A percentile compares a stretch with the other conserved stretches of the same genome.
Evolutionary conservation across 495 filamentous ascomycete species (phyloP).

Genomic region (Trichodelitschia bisporula): DNA sequence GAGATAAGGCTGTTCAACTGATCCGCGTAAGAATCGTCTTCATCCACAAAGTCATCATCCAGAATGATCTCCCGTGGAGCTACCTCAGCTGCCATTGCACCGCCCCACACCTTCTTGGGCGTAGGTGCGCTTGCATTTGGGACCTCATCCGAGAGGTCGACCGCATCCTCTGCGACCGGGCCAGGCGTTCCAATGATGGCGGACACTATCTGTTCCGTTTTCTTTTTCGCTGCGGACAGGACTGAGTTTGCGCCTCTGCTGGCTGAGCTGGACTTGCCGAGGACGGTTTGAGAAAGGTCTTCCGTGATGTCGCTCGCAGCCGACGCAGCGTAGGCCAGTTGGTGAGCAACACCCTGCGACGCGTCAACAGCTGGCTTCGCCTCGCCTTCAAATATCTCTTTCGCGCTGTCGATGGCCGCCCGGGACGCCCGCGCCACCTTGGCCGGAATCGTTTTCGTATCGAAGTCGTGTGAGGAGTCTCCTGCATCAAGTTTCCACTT

Average conservation of each 20-base stretch:
- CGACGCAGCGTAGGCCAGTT: constrained; percentile 1
- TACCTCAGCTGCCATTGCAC: constrained; percentile 27
- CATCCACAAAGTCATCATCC: constrained; percentile 26
- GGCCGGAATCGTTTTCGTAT: constrained; percentile 25
- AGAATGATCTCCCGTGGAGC: constrained; percentile 24
- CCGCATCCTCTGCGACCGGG: constrained; percentile 1
- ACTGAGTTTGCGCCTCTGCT: not conserved
- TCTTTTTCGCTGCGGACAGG: constrained; percentile 4
- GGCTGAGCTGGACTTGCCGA: too few relatives aligned
- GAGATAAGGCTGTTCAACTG: constrained; percentile 25
- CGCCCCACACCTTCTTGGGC: constrained; percentile 24
- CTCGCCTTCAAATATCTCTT: constrained; percentile 1
- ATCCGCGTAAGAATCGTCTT: constrained; percentile 21
- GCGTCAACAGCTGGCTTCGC: constrained; percentile 1
- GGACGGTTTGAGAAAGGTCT: too few relatives aligned
- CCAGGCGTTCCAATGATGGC: constrained; percentile 4
- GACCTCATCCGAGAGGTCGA: not conserved
- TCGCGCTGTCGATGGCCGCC: constrained; percentile 19
- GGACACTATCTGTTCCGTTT: constrained; percentile 2
- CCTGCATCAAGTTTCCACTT: constrained; percentile 60
- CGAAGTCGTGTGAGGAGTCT: constrained; percentile 59
- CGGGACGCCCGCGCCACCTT: constrained; percentile 18
- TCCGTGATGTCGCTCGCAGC: not conserved
- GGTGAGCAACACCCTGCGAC: constrained; percentile 1
- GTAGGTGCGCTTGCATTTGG: constrained; percentile 2